A percentile compares a stretch with the other conserved stretches of the same genome.
phyloP scores from a whole-genome alignment of 192 early-diverging fungal genomes.

The Pilaira anomala region DNA sequence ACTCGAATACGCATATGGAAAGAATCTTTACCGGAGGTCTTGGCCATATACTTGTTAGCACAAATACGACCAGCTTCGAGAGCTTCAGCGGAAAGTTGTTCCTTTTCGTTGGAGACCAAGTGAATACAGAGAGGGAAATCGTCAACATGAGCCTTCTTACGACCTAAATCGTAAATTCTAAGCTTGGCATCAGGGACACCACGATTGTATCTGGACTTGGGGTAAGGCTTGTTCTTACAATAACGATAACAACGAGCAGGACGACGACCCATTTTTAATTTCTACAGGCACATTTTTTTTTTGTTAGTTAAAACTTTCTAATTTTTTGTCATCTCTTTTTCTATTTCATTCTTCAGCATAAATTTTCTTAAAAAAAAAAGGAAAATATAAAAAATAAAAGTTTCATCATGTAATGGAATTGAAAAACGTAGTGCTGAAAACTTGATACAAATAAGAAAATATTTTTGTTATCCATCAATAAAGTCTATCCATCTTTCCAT shows the following conservation, averaged over 20 bases:
- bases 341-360: no score
- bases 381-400: not conserved
- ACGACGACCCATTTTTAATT: conserved; percentile 87
- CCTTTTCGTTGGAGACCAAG: conserved; percentile 94
- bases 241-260: conserved; percentile 98
- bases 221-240: conserved; percentile 99
- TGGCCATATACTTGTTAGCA: conserved; percentile 98
- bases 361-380: not conserved
- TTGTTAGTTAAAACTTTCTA: not conserved
- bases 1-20: conserved; percentile 99
- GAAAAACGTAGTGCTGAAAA: no score
- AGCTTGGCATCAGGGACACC: conserved; percentile 99
- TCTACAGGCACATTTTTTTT: not conserved
- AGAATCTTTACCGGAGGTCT: conserved; percentile 95
- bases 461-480: not conserved
- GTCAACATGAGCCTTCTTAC: conserved; percentile 96
- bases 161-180: conserved; percentile 94
- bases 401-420: no score
- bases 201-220: conserved; percentile 97
- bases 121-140: conserved; percentile 97
- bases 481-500: not conserved
- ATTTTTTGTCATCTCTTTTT: no score
- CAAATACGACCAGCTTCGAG: conserved; percentile 97
- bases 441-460: no score
- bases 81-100: conserved; percentile 98